phyloP scores from a whole-genome alignment of 768 basidiomycete genomes.

The Amyloporia xantha region DNA sequence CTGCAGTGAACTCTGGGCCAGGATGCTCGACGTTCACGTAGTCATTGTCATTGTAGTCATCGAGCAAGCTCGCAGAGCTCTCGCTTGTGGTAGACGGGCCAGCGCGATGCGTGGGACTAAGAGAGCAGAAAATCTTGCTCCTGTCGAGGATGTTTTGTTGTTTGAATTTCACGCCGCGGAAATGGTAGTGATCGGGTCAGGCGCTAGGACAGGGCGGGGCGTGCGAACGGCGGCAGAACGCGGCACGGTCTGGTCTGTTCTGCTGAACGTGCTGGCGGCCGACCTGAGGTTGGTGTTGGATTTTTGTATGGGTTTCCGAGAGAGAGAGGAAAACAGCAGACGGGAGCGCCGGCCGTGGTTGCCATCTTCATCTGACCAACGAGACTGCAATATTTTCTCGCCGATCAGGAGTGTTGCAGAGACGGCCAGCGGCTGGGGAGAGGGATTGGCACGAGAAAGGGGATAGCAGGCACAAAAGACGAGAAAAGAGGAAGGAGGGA shows the following conservation, averaged over 20 bases:
- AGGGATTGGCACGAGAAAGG: conserved; percentile 11
- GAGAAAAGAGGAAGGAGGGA: conserved; percentile 9
- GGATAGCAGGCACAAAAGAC: background rate
- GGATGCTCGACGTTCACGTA: conserved; percentile 50
- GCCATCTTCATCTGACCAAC: conserved; percentile 45
- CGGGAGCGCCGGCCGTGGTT: conserved; percentile 20
- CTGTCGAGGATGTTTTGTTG: conserved; percentile 25
- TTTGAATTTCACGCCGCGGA: conserved; percentile 22
- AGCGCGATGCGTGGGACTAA: conserved; percentile 8
- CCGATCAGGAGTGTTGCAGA: conserved; percentile 30
- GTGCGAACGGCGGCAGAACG: conserved; percentile 2
- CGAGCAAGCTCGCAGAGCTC: conserved; percentile 10
- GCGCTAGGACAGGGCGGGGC: conserved; percentile 27
- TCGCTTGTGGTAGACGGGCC: background rate
- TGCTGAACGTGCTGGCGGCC: conserved; percentile 7
- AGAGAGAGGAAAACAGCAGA: conserved; percentile 12
- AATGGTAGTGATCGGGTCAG: conserved; percentile 48
- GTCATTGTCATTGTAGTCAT: conserved; percentile 43
- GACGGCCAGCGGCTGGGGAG: conserved; percentile 27
- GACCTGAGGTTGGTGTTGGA: conserved; percentile 27
- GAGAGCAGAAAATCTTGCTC: conserved; percentile 18
- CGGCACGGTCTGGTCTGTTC: background rate
- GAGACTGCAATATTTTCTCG: conserved; percentile 41
- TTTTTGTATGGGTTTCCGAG: conserved; percentile 18
- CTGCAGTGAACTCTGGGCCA: conserved; percentile 27